phyloP scores from a whole-genome alignment of 495 filamentous ascomycete genomes.

The Neurospora sp. region DNA sequence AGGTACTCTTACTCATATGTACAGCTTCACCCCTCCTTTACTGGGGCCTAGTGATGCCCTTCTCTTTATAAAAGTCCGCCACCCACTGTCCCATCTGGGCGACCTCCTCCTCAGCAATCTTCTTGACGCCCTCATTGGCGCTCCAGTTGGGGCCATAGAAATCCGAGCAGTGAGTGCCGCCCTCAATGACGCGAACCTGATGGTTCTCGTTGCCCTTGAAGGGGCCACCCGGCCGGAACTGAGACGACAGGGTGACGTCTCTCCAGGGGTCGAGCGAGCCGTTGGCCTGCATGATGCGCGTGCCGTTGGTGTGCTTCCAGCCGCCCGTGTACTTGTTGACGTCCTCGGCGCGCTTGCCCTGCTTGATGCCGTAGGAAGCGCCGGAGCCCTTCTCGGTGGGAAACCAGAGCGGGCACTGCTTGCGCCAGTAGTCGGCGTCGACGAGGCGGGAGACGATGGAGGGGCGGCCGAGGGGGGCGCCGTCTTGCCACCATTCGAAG shows the following conservation, averaged over 20 bases:
- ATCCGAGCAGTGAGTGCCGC: conserved; percentile 35
- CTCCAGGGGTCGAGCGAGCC: conserved; percentile 40
- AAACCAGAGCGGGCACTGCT: conserved; percentile 52
- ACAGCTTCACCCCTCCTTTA: not conserved
- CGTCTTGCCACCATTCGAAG: conserved; percentile 31
- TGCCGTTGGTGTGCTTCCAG: conserved; percentile 44
- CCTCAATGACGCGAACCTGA: conserved; percentile 24
- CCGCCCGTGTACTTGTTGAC: conserved; percentile 54
- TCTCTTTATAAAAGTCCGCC: conserved; percentile 29
- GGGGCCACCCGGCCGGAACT: conserved; percentile 32
- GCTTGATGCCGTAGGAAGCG: conserved; percentile 35
- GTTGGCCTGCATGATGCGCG: conserved; percentile 51
- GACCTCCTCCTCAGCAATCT: conserved; percentile 22
- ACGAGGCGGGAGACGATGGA: conserved; percentile 50
- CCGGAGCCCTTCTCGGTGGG: conserved; percentile 35
- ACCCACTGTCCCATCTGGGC: conserved; percentile 31
- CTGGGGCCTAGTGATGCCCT: conserved; percentile 7
- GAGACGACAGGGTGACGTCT: conserved; percentile 28
- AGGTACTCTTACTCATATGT: not conserved
- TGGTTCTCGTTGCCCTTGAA: conserved; percentile 21
- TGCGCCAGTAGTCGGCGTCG: conserved; percentile 45
- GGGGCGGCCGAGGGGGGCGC: conserved; percentile 33
- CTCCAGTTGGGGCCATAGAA: conserved; percentile 39
- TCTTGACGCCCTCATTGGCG: conserved; percentile 26
- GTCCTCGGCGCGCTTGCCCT: conserved; percentile 40